Base-by-base conservation (phyloP, 805 yeast genomes). In the Starmerella davenportii region DNA sequence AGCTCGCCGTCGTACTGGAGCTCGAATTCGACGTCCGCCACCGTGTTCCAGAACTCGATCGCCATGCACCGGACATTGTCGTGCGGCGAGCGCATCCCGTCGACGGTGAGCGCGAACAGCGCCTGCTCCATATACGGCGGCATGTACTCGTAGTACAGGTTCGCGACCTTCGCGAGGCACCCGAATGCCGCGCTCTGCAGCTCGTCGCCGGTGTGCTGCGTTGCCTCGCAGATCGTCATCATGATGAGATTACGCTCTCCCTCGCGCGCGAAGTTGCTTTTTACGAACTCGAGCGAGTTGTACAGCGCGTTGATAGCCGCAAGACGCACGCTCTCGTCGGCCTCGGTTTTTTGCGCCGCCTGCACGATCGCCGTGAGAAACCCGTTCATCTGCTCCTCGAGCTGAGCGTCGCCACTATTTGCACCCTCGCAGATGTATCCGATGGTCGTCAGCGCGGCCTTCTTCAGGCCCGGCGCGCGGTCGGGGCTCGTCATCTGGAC, bases 221-320 rank as follows among this genome's bases (percentile, higher is more conserved):
- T 85, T 15, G 95, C 94, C 61, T 90, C 96, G 62, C 98, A 90
- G 14, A 90, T 95, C 32, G 90, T 95, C 65, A 84, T 95, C 98
- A 90, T 90, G 58, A 90, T 79, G 60, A 79, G 84, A 58, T 90
- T 85, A 55, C 98, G 73, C 65, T 90, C 98, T 43, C 90, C 92
- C 55, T 87, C 96, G 43, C 79, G 70, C 50, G 75, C 84, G 65
- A 90, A 90, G 61, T 90, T 90, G 52, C 67, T 69, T 44, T 78
- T 74, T 60, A 90, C 82, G 58, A 87, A 90, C 48, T 77, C 92
- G 50, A 90, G 69, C 23, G 96, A 84, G 61, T 79, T 79, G 33
- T 79, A 92, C 44, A 90, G 69, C 2, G 98, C 94, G 54, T 79
- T 79, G 49, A 90, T 66, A 1, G 98, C 98, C 4, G 95, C 79